Evolutionary conservation across 192 early-diverging fungal genomes (phyloP).

Genomic region (Fimicolochytrium jonesii): DNA sequence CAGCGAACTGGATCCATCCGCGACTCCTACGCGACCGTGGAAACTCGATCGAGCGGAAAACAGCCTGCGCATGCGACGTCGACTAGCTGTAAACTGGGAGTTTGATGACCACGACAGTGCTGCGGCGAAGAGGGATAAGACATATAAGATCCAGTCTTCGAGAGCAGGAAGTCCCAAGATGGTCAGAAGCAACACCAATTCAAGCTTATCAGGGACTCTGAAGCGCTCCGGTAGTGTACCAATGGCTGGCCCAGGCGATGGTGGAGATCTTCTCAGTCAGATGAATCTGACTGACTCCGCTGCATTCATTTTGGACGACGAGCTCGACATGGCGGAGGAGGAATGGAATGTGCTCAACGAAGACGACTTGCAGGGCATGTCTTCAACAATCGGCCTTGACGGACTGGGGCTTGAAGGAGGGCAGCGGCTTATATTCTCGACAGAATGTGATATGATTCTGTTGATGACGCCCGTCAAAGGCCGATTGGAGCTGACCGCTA

Average conservation of each 20-base stretch:
- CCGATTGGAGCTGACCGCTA: slow-evolving; percentile 34
- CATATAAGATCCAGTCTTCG: too few species aligned
- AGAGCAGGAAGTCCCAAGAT: too few species aligned
- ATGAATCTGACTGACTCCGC: slow-evolving; percentile 2
- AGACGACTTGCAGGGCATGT: slow-evolving; percentile 16
- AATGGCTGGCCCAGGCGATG: background rate
- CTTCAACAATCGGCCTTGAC: background rate
- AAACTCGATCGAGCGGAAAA: slow-evolving; percentile 43
- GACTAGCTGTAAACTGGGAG: slow-evolving; percentile 38
- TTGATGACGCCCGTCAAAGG: slow-evolving; percentile 46
- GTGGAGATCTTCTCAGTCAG: background rate
- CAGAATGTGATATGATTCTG: slow-evolving; percentile 45
- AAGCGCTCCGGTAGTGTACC: too few species aligned
- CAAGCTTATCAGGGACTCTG: too few species aligned
- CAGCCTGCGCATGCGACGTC: slow-evolving; percentile 35
- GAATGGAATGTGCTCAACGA: slow-evolving; percentile 41
- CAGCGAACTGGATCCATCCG: too few species aligned
- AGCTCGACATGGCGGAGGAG: slow-evolving; percentile 30
- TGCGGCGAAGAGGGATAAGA: slow-evolving; percentile 34
- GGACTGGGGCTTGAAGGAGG: background rate
- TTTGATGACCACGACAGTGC: slow-evolving; percentile 44
- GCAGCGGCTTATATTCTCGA: slow-evolving; percentile 25
- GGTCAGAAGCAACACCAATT: too few species aligned
- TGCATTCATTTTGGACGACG: slow-evolving; percentile 7
- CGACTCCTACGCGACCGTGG: slow-evolving; percentile 13